Percentiles rank a stretch among this genome's conserved stretches.
Evolutionary conservation across 2,329 filamentous ascomycete species (phyloP).

Genomic region (Aureobasidium sp.): DNA sequence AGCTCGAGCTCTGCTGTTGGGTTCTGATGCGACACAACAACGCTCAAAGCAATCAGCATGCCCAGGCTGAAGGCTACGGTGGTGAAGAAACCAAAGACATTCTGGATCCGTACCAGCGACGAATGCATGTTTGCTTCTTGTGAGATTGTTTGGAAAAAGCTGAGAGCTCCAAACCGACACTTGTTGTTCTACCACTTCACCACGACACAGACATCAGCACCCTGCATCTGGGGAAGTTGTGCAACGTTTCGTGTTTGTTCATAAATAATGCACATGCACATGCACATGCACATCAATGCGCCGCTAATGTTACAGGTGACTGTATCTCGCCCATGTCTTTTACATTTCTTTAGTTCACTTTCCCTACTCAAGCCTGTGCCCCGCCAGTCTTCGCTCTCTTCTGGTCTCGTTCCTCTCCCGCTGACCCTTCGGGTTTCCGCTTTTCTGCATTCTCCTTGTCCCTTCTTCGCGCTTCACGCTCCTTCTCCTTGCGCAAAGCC

Average conservation of each 20-base stretch:
- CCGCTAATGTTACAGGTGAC: too few relatives aligned
- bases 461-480: conserved; percentile 50
- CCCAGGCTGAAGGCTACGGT: conserved; percentile 81
- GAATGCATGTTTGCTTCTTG: conserved; percentile 66
- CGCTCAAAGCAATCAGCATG: conserved; percentile 71
- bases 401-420: conserved; percentile 2
- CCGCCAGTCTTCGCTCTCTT: conserved; percentile 12
- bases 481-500: conserved; percentile 82
- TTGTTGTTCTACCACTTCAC: neutral
- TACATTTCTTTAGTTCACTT: neutral
- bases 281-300: too few relatives aligned
- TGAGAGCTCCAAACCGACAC: conserved; percentile 7
- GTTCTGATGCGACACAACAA: conserved; percentile 61
- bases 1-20: conserved; percentile 59
- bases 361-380: neutral
- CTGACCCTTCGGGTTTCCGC: conserved; percentile 30
- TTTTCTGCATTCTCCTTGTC: conserved; percentile 43
- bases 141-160: neutral
- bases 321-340: too few relatives aligned
- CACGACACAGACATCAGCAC: too few relatives aligned
- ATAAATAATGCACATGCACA: too few relatives aligned
- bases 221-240: too few relatives aligned
- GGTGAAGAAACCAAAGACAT: conserved; percentile 96
- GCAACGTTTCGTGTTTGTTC: too few relatives aligned
- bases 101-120: conserved; percentile 75